These are phyloP conservation scores for Hyphochytrium catenoides DNA, from an alignment of 352 stramenopile genomes.

Conservation along the genomic window DNA sequence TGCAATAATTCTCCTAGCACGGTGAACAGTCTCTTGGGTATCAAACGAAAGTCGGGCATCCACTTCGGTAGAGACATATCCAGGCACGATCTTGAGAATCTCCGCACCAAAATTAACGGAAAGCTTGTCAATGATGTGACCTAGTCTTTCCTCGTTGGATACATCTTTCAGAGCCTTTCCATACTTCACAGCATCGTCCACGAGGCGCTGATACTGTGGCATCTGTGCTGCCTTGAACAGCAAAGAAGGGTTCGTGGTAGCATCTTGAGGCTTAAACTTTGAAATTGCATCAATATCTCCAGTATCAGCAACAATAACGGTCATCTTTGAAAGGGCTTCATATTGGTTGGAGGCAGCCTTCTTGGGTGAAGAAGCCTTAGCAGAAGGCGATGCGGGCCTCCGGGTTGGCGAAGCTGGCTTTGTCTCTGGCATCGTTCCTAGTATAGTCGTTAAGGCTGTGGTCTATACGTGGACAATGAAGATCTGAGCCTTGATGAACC, in stretches of 20 bases:
- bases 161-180: constrained; percentile 41
- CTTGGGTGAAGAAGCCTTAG: constrained; percentile 1
- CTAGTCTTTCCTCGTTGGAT: constrained; percentile 56
- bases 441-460: too few relatives aligned
- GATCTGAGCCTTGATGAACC: too few relatives aligned
- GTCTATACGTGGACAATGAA: too few relatives aligned
- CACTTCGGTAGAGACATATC: constrained; percentile 96
- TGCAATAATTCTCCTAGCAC: constrained; percentile 79
- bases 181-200: constrained; percentile 85
- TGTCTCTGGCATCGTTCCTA: too few relatives aligned
- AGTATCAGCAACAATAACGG: constrained; percentile 92
- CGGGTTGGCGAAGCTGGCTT: too few relatives aligned
- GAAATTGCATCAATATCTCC: constrained; percentile 76
- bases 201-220: constrained; percentile 80
- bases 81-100: constrained; percentile 87
- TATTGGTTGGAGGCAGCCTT: constrained; percentile 23
- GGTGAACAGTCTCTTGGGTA: constrained; percentile 69
- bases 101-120: constrained; percentile 93
- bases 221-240: constrained; percentile 93
- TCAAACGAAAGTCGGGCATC: constrained; percentile 91
- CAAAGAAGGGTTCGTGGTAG: constrained; percentile 96
- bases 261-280: constrained; percentile 84
- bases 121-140: constrained; percentile 88
- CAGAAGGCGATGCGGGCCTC: background rate
- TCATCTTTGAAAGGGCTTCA: constrained; percentile 88